Conservation (phyloP, 78 protist species). For the Dictyostelium citrinum region DNA sequence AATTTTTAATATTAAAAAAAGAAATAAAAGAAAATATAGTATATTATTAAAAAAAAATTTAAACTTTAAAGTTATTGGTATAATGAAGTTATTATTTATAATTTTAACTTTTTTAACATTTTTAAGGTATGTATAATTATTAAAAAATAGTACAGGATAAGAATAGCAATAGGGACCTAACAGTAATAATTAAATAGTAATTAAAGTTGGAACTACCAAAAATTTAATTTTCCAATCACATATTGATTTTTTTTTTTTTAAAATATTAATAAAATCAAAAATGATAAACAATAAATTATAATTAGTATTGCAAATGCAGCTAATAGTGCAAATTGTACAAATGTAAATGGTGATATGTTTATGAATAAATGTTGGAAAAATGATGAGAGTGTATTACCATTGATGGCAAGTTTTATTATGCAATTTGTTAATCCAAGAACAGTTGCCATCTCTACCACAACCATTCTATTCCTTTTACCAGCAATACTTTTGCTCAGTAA, state of each 20-base stretch:
- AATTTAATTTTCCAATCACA: too few species aligned
- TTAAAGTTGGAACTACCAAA: too few species aligned
- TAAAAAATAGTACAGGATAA: too few species aligned
- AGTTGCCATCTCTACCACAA: conserved; percentile 30
- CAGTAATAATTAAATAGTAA: not conserved
- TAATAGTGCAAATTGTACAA: conserved; percentile 23
- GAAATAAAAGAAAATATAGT: not conserved
- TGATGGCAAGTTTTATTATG: conserved; percentile 68
- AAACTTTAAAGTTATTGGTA: not conserved
- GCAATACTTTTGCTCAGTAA: conserved; percentile 42
- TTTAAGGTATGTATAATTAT: not conserved
- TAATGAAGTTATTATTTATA: not conserved
- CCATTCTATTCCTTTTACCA: conserved; percentile 31
- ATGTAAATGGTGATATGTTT: conserved; percentile 70
- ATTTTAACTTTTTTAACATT: not conserved
- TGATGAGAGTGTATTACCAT: conserved; percentile 49
- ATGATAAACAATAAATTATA: not conserved
- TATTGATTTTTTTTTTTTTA: too few species aligned
- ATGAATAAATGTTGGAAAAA: conserved; percentile 59
- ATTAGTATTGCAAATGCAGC: not conserved
- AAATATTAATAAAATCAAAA: too few species aligned
- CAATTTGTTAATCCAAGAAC: conserved; percentile 78
- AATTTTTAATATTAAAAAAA: not conserved
- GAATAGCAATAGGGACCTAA: not conserved
- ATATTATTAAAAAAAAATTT: too few species aligned